Base-by-base conservation (phyloP, 73 alveolate genomes). In the Paramecium sexaurelia region DNA sequence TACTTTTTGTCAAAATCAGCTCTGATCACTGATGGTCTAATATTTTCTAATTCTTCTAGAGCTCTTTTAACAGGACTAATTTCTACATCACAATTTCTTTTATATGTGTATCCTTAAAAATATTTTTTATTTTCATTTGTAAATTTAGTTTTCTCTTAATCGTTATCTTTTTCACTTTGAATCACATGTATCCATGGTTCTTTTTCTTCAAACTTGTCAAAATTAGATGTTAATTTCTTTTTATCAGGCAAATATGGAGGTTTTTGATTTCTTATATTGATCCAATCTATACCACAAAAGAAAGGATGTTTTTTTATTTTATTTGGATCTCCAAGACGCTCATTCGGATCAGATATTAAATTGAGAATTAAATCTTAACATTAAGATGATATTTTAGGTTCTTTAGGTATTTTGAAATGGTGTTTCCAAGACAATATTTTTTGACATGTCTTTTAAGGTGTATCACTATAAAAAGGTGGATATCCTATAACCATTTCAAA, bases 401-500 rank as follows among this genome's bases (percentile, higher is more conserved):
- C 99, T 57, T 95, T 95, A 1, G 99, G 99, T 68, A 97, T 96
- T 61, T 67, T 92, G 61, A 97, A 92, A 40, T 96, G 93, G 55
- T 96, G 94, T 61, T 90, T 93, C 98, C 97, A 97, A 33, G 95
- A 94, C 11, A 90, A 92, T 20, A 97, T 97, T 82, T 97, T 97
- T 29, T 89, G 75, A 75, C 98, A 91, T 0, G 98, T 97, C 13
- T 92, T 95, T 89, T 97, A 89, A 0, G 98, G 97, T 24, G 94
- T 96, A 84, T 97, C 99, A 13, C 98, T 92, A 93, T 94, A 96
- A 94, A 97, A 97, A 11, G 99, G 99, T n/a, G 99, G 99, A 91
- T 96, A 97, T 5, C 99, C 99, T 29, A 97, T 97, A 17, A 97
- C 82, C 99, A 97, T 97, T 93, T 97, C 99, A 95, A 95, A 97